Evolutionary conservation across 2,329 filamentous ascomycete species (phyloP), one percentile per base, ranked within the genome.

Genomic region (Colletotrichum filicis): DNA sequence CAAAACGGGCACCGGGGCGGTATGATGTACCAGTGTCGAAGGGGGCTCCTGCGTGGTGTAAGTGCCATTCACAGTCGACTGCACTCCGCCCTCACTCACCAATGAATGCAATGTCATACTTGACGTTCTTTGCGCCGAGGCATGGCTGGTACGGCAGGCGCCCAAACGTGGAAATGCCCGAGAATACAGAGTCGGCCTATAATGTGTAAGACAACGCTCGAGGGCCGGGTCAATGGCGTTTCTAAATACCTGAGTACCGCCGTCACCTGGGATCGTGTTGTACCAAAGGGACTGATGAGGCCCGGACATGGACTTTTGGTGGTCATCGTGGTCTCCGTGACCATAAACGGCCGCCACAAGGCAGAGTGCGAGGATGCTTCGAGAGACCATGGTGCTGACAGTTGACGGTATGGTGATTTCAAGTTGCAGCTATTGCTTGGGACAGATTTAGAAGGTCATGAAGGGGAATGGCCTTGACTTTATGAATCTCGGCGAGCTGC

Each of bases 1-100:
- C 94, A 77, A 97, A 97, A 46, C 94, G 90, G 73, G 94, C 94
- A 76, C 94, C 94, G 3, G 94, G 94, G 64, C 94, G 87, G 83
- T 97, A 97, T 0, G 93, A 95, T 30, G 94, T 97, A 65, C 94
- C 94, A 1, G 94, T 96, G 80, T 97, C 94, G 77, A 97, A 97
- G 0, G 94, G 94, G 53, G 93, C 94, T 56, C 92, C 92, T 93
- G 74, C 19, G 26, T 28, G 37, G 19, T 26, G 61, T 73, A 4
- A 73, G 71, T 46, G 26, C n/a, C 14, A 12, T 26, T 9, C 22
- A 28, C 12, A 37, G 14, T 9, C 16, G 3, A 16, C 14, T 19
- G 49, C 22, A 22, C 9, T 19, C 32, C 1, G 16, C 7, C 1
- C 52, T 9, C 19, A 67, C 84, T 63, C 81, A 92, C 93, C 94